These are phyloP conservation scores for Metschnikowia rubicola DNA, from an alignment of 805 yeast species.

Conservation along the genomic window DNA sequence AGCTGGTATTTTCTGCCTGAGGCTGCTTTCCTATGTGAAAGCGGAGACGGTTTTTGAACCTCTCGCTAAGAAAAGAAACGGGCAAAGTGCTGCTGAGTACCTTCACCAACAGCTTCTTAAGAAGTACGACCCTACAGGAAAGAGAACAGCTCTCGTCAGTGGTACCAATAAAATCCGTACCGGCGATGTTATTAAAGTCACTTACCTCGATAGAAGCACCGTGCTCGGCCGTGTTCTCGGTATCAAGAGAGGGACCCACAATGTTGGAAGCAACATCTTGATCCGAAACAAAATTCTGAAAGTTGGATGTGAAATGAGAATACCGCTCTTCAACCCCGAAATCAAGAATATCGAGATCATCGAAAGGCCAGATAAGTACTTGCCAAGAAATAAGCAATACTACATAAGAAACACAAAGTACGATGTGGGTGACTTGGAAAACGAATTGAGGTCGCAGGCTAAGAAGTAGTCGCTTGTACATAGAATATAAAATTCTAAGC, in stretches of 20 bases:
- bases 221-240: constrained; percentile 79
- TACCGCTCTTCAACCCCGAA: constrained; percentile 78
- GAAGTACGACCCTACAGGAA: constrained; percentile 69
- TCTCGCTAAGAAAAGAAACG: constrained; percentile 46
- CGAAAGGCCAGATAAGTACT: constrained; percentile 68
- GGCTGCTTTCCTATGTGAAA: constrained; percentile 3
- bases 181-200: constrained; percentile 79
- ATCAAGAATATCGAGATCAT: constrained; percentile 74
- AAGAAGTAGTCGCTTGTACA: constrained; percentile 9
- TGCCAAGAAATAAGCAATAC: constrained; percentile 79
- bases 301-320: constrained; percentile 80
- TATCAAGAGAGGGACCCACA: constrained; percentile 57
- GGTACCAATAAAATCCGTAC: constrained; percentile 54
- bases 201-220: constrained; percentile 62
- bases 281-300: constrained; percentile 79
- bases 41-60: constrained; percentile 44
- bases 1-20: not conserved
- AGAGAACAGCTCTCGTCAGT: constrained; percentile 55
- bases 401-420: constrained; percentile 77
- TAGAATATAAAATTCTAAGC: constrained; percentile 4
- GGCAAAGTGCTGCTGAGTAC: constrained; percentile 42
- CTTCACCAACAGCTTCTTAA: constrained; percentile 50
- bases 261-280: constrained; percentile 69
- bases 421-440: constrained; percentile 64
- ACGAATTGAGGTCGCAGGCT: constrained; percentile 23